Base-by-base conservation (phyloP, 1,284 basidiomycete species). In the Moesziomyces sp. region DNA sequence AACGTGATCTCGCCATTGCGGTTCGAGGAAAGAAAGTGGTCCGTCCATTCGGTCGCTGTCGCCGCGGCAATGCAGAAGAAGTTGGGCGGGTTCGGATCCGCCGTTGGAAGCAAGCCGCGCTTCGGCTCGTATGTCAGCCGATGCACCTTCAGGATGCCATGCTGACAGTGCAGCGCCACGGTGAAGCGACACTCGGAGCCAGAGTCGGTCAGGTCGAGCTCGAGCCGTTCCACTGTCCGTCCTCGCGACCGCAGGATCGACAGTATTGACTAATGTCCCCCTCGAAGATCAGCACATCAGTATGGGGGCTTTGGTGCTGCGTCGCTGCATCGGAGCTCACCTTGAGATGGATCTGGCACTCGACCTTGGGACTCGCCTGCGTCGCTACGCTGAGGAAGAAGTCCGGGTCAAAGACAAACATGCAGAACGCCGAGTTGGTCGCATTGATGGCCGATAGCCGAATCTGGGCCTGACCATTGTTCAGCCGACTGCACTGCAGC, bases 341-440 rank as follows among this genome's bases (percentile, higher is more conserved):
- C 52, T 73, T 72, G 51, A 82, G 55, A 46, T 65, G 67, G 24
- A 80, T 54, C 40, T 74, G 65, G 43, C 77, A 80, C 35, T 81
- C 79, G 46, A 70, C 42, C 24, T 71, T 57, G 13, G 56, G 16
- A 14, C 48, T 46, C 6, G 50, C 21, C 10, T 30, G 30, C 19
- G 53, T 57, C 6, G 7, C 34, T 19, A 74, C 44, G 34, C 46
- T 48, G 50, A 78, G 68, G 57, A 81, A 81, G 49, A 79, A 82
- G 38, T 66, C 57, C 1, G 59, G 64, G 24, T 68, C 66, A 47
- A 81, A 73, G 19, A 61, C 56, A 30, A 82, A 79, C 45, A 75
- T 58, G 61, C 71, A 76, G 24, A 81, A 82, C 4, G 79, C 80
- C 30, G 80, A 82, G 28, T 76, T 70, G 46, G 79, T 66, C 3